These are phyloP conservation scores for Cladochytrium replicatum DNA, from an alignment of 192 early-diverging fungal genomes.

Conservation along the genomic window DNA sequence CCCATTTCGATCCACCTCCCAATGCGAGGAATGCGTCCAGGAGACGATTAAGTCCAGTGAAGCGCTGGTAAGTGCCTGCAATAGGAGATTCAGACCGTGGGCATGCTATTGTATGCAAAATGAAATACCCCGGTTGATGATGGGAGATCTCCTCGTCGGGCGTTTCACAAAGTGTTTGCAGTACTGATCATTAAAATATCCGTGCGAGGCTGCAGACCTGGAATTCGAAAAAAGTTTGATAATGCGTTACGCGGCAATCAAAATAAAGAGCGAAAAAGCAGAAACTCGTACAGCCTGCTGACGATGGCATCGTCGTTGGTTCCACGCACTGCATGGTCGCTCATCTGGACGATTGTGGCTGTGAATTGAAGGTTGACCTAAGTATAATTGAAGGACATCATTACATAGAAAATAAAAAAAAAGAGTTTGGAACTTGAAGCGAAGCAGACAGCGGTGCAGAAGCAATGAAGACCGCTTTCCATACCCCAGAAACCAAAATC, in stretches of 20 bases:
- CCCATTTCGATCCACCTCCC: background rate
- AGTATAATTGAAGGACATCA: too few species aligned
- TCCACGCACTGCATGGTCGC: constrained; percentile 63
- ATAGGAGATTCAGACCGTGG: background rate
- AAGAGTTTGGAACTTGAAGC: too few species aligned
- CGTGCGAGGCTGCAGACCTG: constrained; percentile 69
- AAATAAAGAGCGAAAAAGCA: background rate
- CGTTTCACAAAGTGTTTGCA: constrained; percentile 50
- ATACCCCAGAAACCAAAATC: too few species aligned
- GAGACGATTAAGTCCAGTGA: constrained; percentile 52
- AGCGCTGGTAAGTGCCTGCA: constrained; percentile 69
- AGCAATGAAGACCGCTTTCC: too few species aligned
- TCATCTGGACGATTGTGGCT: too few species aligned
- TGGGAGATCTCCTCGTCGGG: constrained; percentile 64
- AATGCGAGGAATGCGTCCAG: constrained; percentile 51
- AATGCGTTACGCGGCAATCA: background rate
- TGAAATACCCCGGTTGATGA: constrained; percentile 79
- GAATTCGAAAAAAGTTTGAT: background rate
- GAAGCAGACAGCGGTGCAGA: too few species aligned
- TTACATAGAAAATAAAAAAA: too few species aligned
- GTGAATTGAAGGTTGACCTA: too few species aligned
- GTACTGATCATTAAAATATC: constrained; percentile 75
- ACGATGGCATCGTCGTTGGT: constrained; percentile 89
- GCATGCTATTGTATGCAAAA: background rate
- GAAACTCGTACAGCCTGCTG: constrained; percentile 57